phyloP scores from a whole-genome alignment of 768 basidiomycete species.

The Phylloporus arenicola region DNA sequence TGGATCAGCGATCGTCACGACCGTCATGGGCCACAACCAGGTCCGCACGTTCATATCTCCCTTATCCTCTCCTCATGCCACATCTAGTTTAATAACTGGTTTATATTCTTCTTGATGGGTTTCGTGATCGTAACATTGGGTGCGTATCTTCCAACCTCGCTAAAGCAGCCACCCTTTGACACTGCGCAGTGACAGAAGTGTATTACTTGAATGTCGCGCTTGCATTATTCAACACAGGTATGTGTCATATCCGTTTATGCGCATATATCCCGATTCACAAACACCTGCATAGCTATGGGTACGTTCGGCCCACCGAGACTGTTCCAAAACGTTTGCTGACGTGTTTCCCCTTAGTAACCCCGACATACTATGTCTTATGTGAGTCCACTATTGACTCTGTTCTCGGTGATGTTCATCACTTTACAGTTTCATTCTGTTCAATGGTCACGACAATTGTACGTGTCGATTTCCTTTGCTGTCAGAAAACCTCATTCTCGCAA shows the following conservation, averaged over 20 bases:
- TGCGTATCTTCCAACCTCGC: constrained; percentile 31
- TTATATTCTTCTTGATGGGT: constrained; percentile 79
- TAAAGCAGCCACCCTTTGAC: constrained; percentile 3
- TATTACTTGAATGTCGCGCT: constrained; percentile 95
- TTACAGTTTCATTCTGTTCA: constrained; percentile 73
- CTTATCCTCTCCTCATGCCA: background rate
- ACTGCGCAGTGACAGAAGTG: constrained; percentile 69
- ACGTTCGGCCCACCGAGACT: constrained; percentile 17
- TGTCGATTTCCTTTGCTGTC: constrained; percentile 6
- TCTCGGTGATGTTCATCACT: background rate
- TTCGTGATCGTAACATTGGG: constrained; percentile 82
- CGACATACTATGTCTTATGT: constrained; percentile 86
- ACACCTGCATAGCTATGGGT: constrained; percentile 56
- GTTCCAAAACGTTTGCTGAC: constrained; percentile 10
- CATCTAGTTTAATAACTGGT: constrained; percentile 82
- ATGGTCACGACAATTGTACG: constrained; percentile 78
- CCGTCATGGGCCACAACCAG: constrained; percentile 72
- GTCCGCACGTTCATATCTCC: constrained; percentile 32
- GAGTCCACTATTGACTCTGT: constrained; percentile 24
- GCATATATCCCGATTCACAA: constrained; percentile 1
- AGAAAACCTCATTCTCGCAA: constrained; percentile 1
- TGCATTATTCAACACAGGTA: constrained; percentile 89
- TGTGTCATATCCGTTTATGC: constrained; percentile 18
- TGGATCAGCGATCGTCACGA: constrained; percentile 84
- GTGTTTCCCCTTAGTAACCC: constrained; percentile 52